Base-by-base conservation (phyloP, 768 basidiomycete genomes). In the Gyrodon lividus region DNA sequence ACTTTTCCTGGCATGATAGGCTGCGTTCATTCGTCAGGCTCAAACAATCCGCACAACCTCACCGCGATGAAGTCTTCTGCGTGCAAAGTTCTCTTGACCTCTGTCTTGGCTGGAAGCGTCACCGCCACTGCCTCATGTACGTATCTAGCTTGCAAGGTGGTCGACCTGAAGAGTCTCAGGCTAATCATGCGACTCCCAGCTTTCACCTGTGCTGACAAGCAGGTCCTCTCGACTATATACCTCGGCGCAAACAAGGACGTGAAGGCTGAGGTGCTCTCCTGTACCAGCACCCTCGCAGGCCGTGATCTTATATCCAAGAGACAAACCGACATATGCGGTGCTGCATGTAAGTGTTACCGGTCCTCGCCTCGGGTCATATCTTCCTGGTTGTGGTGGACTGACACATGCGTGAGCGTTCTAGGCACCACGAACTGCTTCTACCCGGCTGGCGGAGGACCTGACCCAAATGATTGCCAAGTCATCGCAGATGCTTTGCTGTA, bases 401-500 rank as follows among this genome's bases (percentile, higher is more conserved):
- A 22, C 14, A 10, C 19, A n/a, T 19, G 14, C 38, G 0, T n/a
- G n/a, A n/a, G n/a, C n/a, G n/a, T n/a, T 24, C 7, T 45, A 39
- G 74, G 75, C 54, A 63, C 53, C 51, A 75, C 71, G 6, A 73
- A 75, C 61, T 80, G 76, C 68, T 80, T 77, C 69, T 51, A 58
- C 9, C 74, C 75, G 2, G 56, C 74, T 2, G 76, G 75, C 17
- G 76, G 76, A 58, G 78, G 77, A 28, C 78, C 77, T 1, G 65
- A 76, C 61, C 74, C 75, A 3, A 73, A 74, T 50, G 76, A 80
- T 17, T 78, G 75, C 54, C 64, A 72, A 59, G 66, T 79, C 46
- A 79, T 81, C 51, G 72, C 77, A 5, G 77, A 78, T 48, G 77
- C 78, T 5, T 56, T 79, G 50, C 67, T 70, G 3, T 81, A 68